Conservation (phyloP, 2,329 filamentous ascomycete species). For the Gaeumannomyces tritici region DNA sequence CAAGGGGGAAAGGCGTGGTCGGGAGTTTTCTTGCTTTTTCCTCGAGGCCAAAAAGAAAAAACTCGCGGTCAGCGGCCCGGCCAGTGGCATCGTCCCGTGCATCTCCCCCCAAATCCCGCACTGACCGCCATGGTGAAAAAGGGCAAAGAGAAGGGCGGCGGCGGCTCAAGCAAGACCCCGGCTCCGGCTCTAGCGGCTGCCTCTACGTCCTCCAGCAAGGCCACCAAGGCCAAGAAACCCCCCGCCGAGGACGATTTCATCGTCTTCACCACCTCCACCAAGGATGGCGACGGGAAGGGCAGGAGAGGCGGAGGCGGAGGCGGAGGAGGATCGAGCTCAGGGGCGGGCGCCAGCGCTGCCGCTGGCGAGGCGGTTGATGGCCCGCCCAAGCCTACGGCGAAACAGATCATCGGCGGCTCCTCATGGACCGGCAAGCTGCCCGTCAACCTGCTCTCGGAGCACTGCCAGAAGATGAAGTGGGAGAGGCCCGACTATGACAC, state of each 20-base stretch:
- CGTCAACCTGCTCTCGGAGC: slow-evolving; percentile 85
- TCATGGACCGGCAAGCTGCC: slow-evolving; percentile 98
- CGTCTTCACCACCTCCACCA: slow-evolving; percentile 48
- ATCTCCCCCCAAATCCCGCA: neutral
- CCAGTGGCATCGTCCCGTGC: neutral
- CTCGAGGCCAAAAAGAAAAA: neutral
- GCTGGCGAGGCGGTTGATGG: slow-evolving; percentile 13
- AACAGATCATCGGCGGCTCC: slow-evolving; percentile 82
- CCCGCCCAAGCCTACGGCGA: slow-evolving; percentile 52
- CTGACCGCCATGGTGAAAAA: slow-evolving; percentile 36
- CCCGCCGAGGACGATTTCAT: slow-evolving; percentile 42
- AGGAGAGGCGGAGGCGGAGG: slow-evolving; percentile 27
- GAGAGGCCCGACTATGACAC: slow-evolving; percentile 86
- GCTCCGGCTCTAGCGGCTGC: slow-evolving; percentile 15
- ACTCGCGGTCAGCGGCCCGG: neutral
- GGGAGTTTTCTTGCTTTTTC: neutral
- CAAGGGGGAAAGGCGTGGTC: neutral
- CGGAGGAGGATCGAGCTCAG: slow-evolving; percentile 2
- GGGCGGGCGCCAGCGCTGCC: neutral
- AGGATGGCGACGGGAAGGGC: slow-evolving; percentile 31
- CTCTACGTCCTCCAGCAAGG: neutral
- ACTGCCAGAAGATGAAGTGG: slow-evolving; percentile 95
- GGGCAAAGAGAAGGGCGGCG: slow-evolving; percentile 38
- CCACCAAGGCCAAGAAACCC: slow-evolving; percentile 16
- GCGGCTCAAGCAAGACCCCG: slow-evolving; percentile 15